Evolutionary conservation across 208 protist species (phyloP), one percentile per base, ranked within the genome.

Genomic region (Wallacemonas sp.): DNA sequence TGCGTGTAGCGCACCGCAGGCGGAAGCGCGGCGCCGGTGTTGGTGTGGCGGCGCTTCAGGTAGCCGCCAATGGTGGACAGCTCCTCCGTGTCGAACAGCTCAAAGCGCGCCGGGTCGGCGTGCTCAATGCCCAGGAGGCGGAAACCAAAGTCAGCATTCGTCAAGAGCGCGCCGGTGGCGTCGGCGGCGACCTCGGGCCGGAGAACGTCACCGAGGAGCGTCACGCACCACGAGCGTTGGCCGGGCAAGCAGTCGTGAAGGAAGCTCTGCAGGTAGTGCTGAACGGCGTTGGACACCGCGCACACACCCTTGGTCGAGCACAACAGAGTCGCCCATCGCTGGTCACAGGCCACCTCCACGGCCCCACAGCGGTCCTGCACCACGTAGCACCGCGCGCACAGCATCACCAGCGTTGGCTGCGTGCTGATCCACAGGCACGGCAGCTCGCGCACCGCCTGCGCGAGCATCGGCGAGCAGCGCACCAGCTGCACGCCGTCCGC

Each of bases 371-470:
- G 25, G 11, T 79, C 86, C 18, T 66, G 70, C 22, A 89, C 74
- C 10, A 84, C 72, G 18, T 83, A 71, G 23, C 50, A 74, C n/a
- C 79, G 79, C 42, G 83, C 14, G 44, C 81, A 85, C 38, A 89
- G 29, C 22, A 74, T 41, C 16, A 57, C 71, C 32, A 63, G 32
- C 2, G 78, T 77, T n/a, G 71, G 61, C 57, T 70, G 55, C 61
- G 87, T 81, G 70, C 89, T 92, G 12, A 92, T 23, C 65, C 89
- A 70, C 39, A 92, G 61, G 61, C 82, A 88, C 39, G 72, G 70
- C 20, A 81, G 79, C 14, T 67, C 70, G 11, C 74, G 65, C 29
- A 92, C 48, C 29, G 86, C 80, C 10, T 73, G 61, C 28, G 57
- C 38, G 8, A 92, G 77, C 20, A 64, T 62, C 0, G 74, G 18